phyloP scores from a whole-genome alignment of 176 grass and related monocot species.

The Otatea glauca region DNA sequence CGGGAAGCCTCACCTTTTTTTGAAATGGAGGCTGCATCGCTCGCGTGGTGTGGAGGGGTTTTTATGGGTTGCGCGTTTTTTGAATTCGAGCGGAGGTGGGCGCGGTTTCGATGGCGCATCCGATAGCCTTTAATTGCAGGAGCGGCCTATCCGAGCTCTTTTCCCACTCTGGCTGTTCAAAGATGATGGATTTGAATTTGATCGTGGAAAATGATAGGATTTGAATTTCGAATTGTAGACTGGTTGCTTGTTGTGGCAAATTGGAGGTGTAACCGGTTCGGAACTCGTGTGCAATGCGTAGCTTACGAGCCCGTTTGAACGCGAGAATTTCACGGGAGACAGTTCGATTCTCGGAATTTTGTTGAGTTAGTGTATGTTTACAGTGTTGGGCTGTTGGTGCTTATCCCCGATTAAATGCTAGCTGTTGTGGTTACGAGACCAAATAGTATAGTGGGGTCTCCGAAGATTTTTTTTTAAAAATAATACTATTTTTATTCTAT shows the following conservation, averaged over 20 bases:
- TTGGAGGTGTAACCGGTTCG: neutral
- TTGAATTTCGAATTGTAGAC: neutral
- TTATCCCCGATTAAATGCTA: neutral
- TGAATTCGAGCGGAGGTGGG: conserved; percentile 65
- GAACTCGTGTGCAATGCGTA: neutral
- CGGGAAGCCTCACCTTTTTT: neutral
- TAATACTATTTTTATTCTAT: too few relatives aligned
- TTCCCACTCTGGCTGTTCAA: neutral
- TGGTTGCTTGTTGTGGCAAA: neutral
- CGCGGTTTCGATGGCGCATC: conserved; percentile 39
- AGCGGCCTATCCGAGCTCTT: neutral
- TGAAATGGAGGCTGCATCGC: conserved; percentile 20
- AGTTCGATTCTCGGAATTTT: too few relatives aligned
- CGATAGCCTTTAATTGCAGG: neutral
- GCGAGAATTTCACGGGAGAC: too few relatives aligned
- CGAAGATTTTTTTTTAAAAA: too few relatives aligned
- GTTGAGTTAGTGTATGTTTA: too few relatives aligned
- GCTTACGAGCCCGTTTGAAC: too few relatives aligned
- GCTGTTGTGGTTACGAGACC: too few relatives aligned
- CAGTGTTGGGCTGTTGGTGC: too few relatives aligned
- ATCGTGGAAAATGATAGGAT: neutral
- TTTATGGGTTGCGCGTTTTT: conserved; percentile 45
- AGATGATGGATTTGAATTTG: neutral
- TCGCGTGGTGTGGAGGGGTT: neutral
- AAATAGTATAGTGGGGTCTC: too few relatives aligned